phyloP scores from a whole-genome alignment of 371 early-diverging fungal species.

The Gilbertella persicaria region DNA sequence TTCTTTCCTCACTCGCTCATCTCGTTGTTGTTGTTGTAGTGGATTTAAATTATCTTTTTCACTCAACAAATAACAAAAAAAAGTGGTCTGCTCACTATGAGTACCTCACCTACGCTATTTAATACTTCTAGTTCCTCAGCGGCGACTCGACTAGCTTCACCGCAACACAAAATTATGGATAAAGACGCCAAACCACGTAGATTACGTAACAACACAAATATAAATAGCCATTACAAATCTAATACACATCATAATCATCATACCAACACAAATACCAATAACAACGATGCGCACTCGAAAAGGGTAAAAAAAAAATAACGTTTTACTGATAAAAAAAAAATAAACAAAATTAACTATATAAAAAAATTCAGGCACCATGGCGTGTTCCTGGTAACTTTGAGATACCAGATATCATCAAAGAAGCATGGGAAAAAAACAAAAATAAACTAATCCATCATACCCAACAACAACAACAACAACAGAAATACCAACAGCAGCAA shows the following conservation, averaged over 20 bases:
- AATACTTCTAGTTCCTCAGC: slow-evolving; percentile 27
- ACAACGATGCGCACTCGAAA: slow-evolving; percentile 1
- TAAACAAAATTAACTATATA: slow-evolving; percentile 2
- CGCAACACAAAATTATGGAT: slow-evolving; percentile 13
- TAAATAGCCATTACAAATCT: not conserved
- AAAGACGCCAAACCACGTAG: slow-evolving; percentile 12
- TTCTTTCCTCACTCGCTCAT: not conserved
- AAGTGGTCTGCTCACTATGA: slow-evolving; percentile 16
- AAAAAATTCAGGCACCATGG: slow-evolving; percentile 39
- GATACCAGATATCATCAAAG: slow-evolving; percentile 54
- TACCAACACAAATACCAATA: not conserved
- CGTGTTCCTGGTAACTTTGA: slow-evolving; percentile 49
- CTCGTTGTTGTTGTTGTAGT: not conserved
- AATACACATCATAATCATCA: not conserved
- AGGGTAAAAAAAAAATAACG: not conserved
- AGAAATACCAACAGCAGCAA: slow-evolving; percentile 8
- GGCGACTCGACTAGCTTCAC: slow-evolving; percentile 22
- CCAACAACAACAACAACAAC: slow-evolving; percentile 2
- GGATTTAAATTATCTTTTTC: not conserved
- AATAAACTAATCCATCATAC: slow-evolving; percentile 8
- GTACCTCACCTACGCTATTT: slow-evolving; percentile 26
- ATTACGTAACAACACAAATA: slow-evolving; percentile 1
- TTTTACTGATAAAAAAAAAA: not conserved
- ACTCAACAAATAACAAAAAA: slow-evolving; percentile 9
- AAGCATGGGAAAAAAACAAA: slow-evolving; percentile 36